Conservation (phyloP, 352 stramenopile species). For the Pythium myriotylum region DNA sequence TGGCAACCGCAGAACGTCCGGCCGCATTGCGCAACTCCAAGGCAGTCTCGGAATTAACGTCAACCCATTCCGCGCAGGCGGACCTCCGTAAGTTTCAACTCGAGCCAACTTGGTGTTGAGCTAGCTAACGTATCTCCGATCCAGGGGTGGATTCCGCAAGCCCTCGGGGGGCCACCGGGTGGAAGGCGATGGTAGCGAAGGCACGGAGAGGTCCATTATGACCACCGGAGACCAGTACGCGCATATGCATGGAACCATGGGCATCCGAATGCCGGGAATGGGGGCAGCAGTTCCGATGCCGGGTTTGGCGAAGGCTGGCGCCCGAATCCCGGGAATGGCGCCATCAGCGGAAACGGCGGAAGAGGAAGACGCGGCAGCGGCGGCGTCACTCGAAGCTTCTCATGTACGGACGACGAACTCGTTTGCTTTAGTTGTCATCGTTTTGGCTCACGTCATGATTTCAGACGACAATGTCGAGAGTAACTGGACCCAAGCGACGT, state of each 20-base stretch:
- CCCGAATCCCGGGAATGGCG: constrained; percentile 69
- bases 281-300: constrained; percentile 83
- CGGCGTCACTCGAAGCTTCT: constrained; percentile 46
- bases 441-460: not conserved
- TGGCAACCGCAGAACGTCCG: constrained; percentile 40
- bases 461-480: constrained; percentile 77
- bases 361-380: constrained; percentile 27
- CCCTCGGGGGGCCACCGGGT: constrained; percentile 18
- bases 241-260: constrained; percentile 66
- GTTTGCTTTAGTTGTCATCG: not conserved
- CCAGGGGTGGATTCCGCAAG: constrained; percentile 42
- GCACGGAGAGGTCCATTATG: constrained; percentile 68
- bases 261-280: constrained; percentile 82
- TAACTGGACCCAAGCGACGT: constrained; percentile 74
- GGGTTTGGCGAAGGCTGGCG: constrained; percentile 68
- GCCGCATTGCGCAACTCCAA: constrained; percentile 74
- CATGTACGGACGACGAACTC: constrained; percentile 50
- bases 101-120: not conserved
- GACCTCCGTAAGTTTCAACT: constrained; percentile 25
- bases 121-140: not conserved
- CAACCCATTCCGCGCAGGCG: constrained; percentile 72
- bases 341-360: constrained; percentile 19
- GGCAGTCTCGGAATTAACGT: constrained; percentile 84
- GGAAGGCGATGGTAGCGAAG: constrained; percentile 20
- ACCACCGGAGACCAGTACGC: constrained; percentile 83